phyloP scores from a whole-genome alignment of 306 rosid species.

The Corylus americana region DNA sequence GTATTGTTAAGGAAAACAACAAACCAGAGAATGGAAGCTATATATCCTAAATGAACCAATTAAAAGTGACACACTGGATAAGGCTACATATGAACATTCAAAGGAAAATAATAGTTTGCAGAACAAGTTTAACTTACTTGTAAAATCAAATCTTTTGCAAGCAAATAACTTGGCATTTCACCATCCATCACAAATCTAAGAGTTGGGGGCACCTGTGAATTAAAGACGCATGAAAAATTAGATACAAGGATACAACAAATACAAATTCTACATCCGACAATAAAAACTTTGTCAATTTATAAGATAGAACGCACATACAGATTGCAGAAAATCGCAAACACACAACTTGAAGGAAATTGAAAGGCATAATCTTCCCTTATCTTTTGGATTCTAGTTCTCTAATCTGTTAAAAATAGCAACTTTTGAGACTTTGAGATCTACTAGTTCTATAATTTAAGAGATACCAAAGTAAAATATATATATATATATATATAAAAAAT shows the following conservation, averaged over 20 bases:
- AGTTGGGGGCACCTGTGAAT: conserved; percentile 87
- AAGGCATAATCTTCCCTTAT: neutral
- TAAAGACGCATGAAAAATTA: neutral
- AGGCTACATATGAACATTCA: neutral
- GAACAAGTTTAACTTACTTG: conserved; percentile 52
- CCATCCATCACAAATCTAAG: conserved; percentile 86
- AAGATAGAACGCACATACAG: neutral
- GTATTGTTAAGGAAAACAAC: conserved; percentile 6
- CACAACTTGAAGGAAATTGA: neutral
- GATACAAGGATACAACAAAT: neutral
- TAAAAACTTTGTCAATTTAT: neutral
- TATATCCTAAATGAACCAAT: neutral
- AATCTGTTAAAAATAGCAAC: neutral
- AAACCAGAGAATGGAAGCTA: neutral
- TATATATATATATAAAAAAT: too few species aligned
- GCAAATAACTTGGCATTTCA: conserved; percentile 90
- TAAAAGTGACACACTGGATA: neutral
- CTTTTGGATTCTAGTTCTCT: neutral
- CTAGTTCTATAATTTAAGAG: neutral
- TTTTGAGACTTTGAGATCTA: neutral
- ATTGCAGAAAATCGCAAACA: neutral
- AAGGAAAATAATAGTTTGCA: conserved; percentile 5
- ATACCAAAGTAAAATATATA: too few species aligned
- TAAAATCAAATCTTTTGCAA: conserved; percentile 92
- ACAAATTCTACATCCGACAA: neutral